Evolutionary conservation across 2,329 filamentous ascomycete species (phyloP).

Genomic region (Claviceps pazoutovae): DNA sequence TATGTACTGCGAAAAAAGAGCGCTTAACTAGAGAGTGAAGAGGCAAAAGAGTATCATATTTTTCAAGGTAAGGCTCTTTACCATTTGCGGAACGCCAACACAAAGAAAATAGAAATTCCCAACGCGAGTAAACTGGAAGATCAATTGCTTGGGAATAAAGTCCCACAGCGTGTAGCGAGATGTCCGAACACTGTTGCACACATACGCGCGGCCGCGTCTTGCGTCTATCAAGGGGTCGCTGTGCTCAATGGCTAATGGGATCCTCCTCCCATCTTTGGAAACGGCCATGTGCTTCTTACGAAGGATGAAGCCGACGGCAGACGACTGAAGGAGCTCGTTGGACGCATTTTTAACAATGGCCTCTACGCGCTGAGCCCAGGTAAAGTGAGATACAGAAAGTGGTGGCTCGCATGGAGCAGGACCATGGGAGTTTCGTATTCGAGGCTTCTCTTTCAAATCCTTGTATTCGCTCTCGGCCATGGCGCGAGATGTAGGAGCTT

Average conservation of each 20-base stretch:
- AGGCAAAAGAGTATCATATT: neutral
- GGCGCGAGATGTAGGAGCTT: neutral
- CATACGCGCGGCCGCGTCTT: slow-evolving; percentile 33
- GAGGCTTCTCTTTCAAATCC: slow-evolving; percentile 2
- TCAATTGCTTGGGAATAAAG: slow-evolving; percentile 71
- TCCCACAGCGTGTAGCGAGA: slow-evolving; percentile 74
- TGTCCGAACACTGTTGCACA: slow-evolving; percentile 58
- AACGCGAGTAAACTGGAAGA: slow-evolving; percentile 75
- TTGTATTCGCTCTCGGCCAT: slow-evolving; percentile 2
- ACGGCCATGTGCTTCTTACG: slow-evolving; percentile 53
- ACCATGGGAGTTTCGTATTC: neutral
- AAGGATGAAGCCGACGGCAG: slow-evolving; percentile 36
- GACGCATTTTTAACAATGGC: slow-evolving; percentile 9
- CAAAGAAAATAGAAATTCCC: slow-evolving; percentile 82
- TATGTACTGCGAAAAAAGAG: neutral
- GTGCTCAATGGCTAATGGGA: slow-evolving; percentile 28
- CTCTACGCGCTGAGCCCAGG: slow-evolving; percentile 2
- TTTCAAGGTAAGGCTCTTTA: slow-evolving; percentile 8
- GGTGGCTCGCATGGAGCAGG: neutral
- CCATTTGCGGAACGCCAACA: slow-evolving; percentile 68
- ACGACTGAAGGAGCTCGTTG: slow-evolving; percentile 20
- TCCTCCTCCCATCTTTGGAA: slow-evolving; percentile 53
- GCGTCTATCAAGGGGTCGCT: slow-evolving; percentile 31
- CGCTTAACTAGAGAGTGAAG: neutral
- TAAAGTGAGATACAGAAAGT: neutral